Conservation (phyloP, 306 rosid genomes). For the Gastrolobium bilobum region DNA sequence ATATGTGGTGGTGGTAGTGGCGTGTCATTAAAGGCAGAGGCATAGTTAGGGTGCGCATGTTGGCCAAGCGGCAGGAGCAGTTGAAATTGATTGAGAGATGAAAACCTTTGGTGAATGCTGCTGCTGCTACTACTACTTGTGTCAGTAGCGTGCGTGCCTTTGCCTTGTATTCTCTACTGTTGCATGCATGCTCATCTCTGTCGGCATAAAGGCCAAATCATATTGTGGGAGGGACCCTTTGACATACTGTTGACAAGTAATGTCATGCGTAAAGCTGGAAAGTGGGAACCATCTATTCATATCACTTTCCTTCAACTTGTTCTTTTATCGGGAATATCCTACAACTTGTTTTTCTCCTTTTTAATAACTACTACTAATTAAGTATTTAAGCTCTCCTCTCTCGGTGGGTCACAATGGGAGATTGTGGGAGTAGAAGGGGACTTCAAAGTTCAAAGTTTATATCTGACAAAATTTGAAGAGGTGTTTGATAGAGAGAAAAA, state of each 20-base stretch:
- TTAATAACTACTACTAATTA: not conserved
- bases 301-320: not conserved
- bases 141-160: conserved; percentile 40
- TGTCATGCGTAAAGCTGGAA: conserved; percentile 27
- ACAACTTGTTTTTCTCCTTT: not conserved
- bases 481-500: no score
- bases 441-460: not conserved
- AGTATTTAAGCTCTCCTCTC: not conserved
- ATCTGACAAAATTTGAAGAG: no score
- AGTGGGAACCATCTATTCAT: not conserved
- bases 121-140: not conserved
- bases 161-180: not conserved
- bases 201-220: conserved; percentile 55
- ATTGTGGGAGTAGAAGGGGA: not conserved
- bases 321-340: not conserved
- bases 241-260: not conserved
- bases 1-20: not conserved
- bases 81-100: not conserved
- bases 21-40: conserved; percentile 17
- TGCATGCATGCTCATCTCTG: conserved; percentile 50
- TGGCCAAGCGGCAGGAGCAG: conserved; percentile 43
- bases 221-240: conserved; percentile 5
- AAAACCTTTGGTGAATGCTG: not conserved
- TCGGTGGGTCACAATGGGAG: not conserved
- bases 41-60: conserved; percentile 32